Evolutionary conservation across 2,329 filamentous ascomycete genomes (phyloP).

Genomic region (Aspergillus brasiliensis): DNA sequence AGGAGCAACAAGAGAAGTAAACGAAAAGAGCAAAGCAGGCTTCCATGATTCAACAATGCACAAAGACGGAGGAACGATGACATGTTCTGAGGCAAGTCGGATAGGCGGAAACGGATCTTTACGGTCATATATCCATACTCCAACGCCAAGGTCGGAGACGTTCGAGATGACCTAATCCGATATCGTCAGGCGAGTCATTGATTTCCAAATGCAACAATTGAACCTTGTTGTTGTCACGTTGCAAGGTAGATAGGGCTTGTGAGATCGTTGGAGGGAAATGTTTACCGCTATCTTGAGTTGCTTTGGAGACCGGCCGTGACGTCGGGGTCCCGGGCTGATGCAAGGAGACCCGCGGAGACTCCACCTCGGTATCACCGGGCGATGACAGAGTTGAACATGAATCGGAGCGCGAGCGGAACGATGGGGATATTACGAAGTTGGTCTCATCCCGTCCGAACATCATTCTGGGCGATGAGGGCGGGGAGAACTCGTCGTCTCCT

Average conservation of each 20-base stretch:
- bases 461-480: constrained; percentile 20
- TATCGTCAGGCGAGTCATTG: constrained; percentile 33
- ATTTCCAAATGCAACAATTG: constrained; percentile 41
- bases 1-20: not conserved
- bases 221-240: constrained; percentile 36
- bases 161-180: constrained; percentile 35
- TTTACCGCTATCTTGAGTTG: constrained; percentile 34
- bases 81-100: not conserved
- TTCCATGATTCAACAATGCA: constrained; percentile 7
- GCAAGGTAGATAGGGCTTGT: constrained; percentile 36
- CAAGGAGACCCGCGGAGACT: constrained; percentile 31
- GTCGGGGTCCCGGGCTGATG: constrained; percentile 38
- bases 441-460: constrained; percentile 24
- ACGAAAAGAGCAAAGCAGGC: constrained; percentile 1
- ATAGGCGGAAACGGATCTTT: not conserved
- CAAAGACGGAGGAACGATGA: not conserved
- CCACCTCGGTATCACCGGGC: constrained; percentile 28
- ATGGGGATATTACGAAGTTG: constrained; percentile 23
- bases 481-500: constrained; percentile 11
- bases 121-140: constrained; percentile 46
- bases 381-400: constrained; percentile 34
- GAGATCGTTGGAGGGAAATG: constrained; percentile 33
- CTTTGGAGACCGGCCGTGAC: constrained; percentile 42
- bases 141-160: constrained; percentile 44
- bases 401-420: constrained; percentile 32